Conservation (phyloP, 23 red algal genomes). For the Gracilaria gracilis region DNA sequence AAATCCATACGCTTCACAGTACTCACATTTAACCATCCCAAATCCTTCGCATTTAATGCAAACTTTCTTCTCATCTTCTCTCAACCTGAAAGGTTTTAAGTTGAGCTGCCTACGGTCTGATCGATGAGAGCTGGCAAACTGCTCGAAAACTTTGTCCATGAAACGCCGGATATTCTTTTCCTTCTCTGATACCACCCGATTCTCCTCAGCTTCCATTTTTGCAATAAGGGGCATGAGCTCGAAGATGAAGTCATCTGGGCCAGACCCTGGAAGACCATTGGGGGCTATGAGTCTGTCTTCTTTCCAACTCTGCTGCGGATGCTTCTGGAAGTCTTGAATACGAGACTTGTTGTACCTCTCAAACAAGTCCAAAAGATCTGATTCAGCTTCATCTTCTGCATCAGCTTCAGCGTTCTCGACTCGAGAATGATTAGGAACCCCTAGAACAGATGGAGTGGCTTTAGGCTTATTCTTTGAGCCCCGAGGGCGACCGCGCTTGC, state of each 20-base stretch:
- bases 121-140: conserved; percentile 46
- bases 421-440: background rate
- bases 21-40: conserved; percentile 75
- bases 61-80: conserved; percentile 49
- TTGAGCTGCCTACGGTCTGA: conserved; percentile 16
- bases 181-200: conserved; percentile 2
- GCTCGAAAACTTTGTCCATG: background rate
- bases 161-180: conserved; percentile 30
- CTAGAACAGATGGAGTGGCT: too few species aligned
- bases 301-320: background rate
- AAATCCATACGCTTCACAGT: conserved; percentile 78
- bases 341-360: background rate
- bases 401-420: too few species aligned
- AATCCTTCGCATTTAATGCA: conserved; percentile 74
- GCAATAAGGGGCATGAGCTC: conserved; percentile 55
- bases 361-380: background rate
- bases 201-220: conserved; percentile 44
- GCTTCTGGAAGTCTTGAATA: background rate
- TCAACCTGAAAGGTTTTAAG: conserved; percentile 57
- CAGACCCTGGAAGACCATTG: conserved; percentile 44
- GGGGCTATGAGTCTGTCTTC: conserved; percentile 12
- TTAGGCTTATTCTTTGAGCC: conserved; percentile 39
- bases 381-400: background rate
- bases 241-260: conserved; percentile 52
- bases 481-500: conserved; percentile 31